Conservation (phyloP, 164 flowering plant species). For the Kalanchoe fedtschenkoi region DNA sequence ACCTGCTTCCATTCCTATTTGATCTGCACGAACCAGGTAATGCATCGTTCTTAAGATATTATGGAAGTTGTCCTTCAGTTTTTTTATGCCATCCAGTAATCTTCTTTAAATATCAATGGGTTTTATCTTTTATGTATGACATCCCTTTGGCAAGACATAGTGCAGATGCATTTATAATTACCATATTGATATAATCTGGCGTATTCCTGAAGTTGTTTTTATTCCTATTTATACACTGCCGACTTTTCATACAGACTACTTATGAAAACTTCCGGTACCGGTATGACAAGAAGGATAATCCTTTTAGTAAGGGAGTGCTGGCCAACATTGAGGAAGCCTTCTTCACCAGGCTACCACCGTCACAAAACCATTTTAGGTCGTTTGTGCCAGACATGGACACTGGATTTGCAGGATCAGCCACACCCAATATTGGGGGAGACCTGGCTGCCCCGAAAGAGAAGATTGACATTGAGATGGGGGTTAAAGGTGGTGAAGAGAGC, state of each 20-base stretch:
- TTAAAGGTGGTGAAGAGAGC: slow-evolving; percentile 20
- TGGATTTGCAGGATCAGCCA: slow-evolving; percentile 6
- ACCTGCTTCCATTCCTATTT: slow-evolving; percentile 79
- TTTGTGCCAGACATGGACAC: slow-evolving; percentile 35
- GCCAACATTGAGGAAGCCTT: slow-evolving; percentile 43
- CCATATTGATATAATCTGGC: background rate
- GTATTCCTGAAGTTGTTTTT: background rate
- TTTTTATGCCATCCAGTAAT: background rate
- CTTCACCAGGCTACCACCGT: slow-evolving; percentile 51
- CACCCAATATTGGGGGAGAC: slow-evolving; percentile 23
- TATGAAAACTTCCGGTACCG: slow-evolving; percentile 88
- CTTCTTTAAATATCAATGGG: background rate
- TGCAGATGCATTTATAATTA: background rate
- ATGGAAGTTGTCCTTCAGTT: background rate
- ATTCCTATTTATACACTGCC: background rate
- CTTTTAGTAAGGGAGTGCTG: slow-evolving; percentile 44
- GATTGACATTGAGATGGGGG: slow-evolving; percentile 61
- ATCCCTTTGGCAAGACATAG: background rate
- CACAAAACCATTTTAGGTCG: slow-evolving; percentile 48
- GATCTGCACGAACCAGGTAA: slow-evolving; percentile 68
- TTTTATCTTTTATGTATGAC: background rate
- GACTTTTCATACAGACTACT: slow-evolving; percentile 51
- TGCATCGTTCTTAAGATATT: slow-evolving; percentile 6
- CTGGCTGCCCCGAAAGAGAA: slow-evolving; percentile 38
- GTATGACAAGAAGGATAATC: slow-evolving; percentile 87